phyloP scores from a whole-genome alignment of 2,329 filamentous ascomycete genomes.

The Fusarium duplospermum region DNA sequence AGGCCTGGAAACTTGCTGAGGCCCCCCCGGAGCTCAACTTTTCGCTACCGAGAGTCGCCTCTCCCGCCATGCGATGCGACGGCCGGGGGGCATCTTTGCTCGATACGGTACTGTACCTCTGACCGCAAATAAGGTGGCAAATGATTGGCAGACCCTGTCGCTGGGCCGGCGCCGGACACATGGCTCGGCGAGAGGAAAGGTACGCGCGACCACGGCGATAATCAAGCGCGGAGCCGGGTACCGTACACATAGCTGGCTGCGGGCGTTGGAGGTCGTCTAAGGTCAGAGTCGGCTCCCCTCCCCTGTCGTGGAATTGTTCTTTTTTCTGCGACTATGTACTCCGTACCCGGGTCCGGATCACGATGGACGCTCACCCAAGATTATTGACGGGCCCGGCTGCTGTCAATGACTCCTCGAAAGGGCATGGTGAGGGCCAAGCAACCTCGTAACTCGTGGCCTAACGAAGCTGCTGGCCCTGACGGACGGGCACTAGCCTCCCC shows the following conservation, averaged over 20 bases:
- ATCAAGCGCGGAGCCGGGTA: conserved; percentile 11
- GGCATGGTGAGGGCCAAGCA: conserved; percentile 8
- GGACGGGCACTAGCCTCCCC: conserved; percentile 21
- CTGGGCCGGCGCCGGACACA: conserved; percentile 36
- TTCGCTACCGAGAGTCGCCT: conserved; percentile 13
- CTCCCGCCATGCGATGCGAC: conserved; percentile 2
- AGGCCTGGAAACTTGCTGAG: background rate
- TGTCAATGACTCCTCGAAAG: conserved; percentile 30
- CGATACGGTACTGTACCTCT: background rate
- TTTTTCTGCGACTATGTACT: conserved; percentile 36
- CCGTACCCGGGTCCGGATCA: conserved; percentile 19
- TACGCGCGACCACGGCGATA: conserved; percentile 18
- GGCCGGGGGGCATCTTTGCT: conserved; percentile 8
- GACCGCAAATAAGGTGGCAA: conserved; percentile 25
- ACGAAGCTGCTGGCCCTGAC: conserved; percentile 24
- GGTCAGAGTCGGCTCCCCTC: conserved; percentile 6
- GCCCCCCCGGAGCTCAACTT: conserved; percentile 17
- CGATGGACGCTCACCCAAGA: conserved; percentile 19
- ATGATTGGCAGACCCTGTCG: conserved; percentile 35
- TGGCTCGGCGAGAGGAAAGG: conserved; percentile 34
- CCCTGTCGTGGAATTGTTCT: conserved; percentile 46
- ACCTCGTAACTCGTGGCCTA: conserved; percentile 8
- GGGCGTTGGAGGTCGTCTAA: conserved; percentile 15
- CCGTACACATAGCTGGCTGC: conserved; percentile 19
- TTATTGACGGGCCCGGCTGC: conserved; percentile 14